Evolutionary conservation across 2,329 filamentous ascomycete species (phyloP).

Genomic region (Huntiella omanensis): DNA sequence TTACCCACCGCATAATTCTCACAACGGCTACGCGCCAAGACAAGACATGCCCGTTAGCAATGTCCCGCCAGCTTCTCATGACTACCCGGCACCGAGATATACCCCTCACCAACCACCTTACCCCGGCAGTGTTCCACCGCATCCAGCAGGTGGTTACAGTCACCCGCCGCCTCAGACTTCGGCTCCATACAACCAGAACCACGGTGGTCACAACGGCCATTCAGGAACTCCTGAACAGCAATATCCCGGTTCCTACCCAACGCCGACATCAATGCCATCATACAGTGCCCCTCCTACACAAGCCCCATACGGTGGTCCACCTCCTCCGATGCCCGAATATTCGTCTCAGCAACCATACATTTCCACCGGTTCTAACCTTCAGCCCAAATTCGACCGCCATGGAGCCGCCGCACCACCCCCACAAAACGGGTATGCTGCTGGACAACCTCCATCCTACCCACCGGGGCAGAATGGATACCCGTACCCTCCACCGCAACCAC

Average conservation of each 20-base stretch:
- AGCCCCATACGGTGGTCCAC: conserved; percentile 8
- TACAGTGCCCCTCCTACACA: conserved; percentile 9
- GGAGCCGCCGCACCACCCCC: conserved; percentile 9
- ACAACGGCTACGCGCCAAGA: conserved; percentile 1
- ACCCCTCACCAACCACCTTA: conserved; percentile 7
- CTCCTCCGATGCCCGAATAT: conserved; percentile 5
- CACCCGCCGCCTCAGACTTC: conserved; percentile 3
- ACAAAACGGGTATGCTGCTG: conserved; percentile 7
- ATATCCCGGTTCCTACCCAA: conserved; percentile 3
- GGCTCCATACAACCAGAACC: not conserved
- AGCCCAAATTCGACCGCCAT: conserved; percentile 5
- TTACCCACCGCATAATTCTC: not conserved
- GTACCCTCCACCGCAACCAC: not conserved
- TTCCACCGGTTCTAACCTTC: conserved; percentile 5
- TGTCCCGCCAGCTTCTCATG: conserved; percentile 1
- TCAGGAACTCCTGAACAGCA: not conserved
- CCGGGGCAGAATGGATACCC: conserved; percentile 2
- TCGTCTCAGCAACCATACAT: conserved; percentile 6
- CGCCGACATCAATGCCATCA: conserved; percentile 5
- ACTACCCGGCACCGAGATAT: conserved; percentile 5
- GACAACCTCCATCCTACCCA: conserved; percentile 10
- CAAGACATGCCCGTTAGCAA: conserved; percentile 4
- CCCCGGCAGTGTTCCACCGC: conserved; percentile 8
- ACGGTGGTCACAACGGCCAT: not conserved
- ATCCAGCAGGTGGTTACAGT: not conserved